phyloP scores from a whole-genome alignment of 164 flowering plant species.

The Liquidambar formosana region DNA sequence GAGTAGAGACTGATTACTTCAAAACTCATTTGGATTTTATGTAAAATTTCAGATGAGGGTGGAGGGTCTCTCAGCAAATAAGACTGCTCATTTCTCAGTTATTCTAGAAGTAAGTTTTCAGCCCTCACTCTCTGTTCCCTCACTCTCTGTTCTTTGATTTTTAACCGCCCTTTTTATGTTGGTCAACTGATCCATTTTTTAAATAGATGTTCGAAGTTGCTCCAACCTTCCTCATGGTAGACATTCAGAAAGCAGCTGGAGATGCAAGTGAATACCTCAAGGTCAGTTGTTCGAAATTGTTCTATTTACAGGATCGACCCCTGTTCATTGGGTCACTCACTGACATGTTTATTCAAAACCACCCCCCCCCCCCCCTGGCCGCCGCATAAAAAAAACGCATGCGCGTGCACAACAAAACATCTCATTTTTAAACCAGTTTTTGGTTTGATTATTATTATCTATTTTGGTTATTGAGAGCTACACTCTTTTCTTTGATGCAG shows the following conservation, averaged over 20 bases:
- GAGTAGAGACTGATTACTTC: neutral
- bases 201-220: slow-evolving; percentile 84
- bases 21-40: neutral
- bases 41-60: slow-evolving; percentile 83
- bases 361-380: neutral
- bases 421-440: no score
- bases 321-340: neutral
- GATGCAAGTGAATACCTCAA: slow-evolving; percentile 75
- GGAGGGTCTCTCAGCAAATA: slow-evolving; percentile 83
- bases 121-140: neutral
- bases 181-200: neutral
- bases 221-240: slow-evolving; percentile 87
- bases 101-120: slow-evolving; percentile 68
- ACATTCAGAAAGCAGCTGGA: slow-evolving; percentile 82
- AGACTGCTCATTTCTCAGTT: slow-evolving; percentile 66
- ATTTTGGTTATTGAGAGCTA: neutral
- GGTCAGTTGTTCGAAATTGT: slow-evolving; percentile 45
- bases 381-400: no score
- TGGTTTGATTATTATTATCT: neutral
- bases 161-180: neutral
- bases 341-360: neutral
- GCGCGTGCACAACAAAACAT: no score
- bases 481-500: slow-evolving; percentile 39
- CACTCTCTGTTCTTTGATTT: slow-evolving; percentile 1
- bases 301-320: neutral